Evolutionary conservation across 2,329 filamentous ascomycete species (phyloP).

Genomic region (Gyromitra esculenta): DNA sequence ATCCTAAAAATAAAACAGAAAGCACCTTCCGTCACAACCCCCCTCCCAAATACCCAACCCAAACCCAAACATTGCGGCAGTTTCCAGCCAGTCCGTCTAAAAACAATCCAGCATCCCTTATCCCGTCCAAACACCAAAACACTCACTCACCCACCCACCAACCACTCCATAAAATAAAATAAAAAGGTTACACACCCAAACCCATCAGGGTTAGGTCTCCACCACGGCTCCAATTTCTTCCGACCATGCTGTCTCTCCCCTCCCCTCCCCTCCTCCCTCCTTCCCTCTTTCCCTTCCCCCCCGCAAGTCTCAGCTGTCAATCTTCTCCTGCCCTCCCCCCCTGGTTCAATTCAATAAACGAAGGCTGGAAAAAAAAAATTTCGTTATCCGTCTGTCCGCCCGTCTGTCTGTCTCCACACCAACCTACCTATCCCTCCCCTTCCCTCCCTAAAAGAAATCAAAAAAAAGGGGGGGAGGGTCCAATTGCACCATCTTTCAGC

Average conservation of each 20-base stretch:
- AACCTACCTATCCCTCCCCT: background rate
- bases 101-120: background rate
- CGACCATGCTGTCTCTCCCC: background rate
- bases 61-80: slow-evolving; percentile 5
- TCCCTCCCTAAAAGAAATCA: slow-evolving; percentile 9
- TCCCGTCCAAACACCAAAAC: background rate
- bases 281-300: background rate
- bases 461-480: background rate
- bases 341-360: too few relatives aligned
- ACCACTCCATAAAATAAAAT: too few relatives aligned
- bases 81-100: slow-evolving; percentile 12
- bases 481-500: slow-evolving; percentile 34
- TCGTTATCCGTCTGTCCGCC: background rate
- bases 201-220: background rate
- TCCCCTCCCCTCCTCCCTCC: too few relatives aligned
- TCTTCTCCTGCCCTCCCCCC: background rate
- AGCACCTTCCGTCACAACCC: too few relatives aligned
- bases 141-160: too few relatives aligned
- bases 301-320: slow-evolving; percentile 32
- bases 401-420: background rate
- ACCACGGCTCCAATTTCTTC: slow-evolving; percentile 17
- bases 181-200: too few relatives aligned
- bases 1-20: too few relatives aligned
- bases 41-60: background rate
- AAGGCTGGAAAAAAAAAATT: background rate